Evolutionary conservation across 768 basidiomycete species (phyloP).

Genomic region (Boletus sp.): DNA sequence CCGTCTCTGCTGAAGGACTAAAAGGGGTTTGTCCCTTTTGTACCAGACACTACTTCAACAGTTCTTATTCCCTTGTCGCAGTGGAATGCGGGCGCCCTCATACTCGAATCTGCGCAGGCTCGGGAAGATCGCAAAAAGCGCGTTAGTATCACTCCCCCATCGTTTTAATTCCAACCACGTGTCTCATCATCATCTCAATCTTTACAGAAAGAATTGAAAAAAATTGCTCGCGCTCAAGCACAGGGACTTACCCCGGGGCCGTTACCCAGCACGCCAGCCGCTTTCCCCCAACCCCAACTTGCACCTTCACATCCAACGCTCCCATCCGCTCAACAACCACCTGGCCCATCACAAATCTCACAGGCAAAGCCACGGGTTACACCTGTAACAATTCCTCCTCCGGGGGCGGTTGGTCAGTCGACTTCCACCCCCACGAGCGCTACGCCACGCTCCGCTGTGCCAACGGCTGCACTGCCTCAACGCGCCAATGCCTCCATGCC

Average conservation of each 20-base stretch:
- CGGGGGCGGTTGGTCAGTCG: constrained; percentile 24
- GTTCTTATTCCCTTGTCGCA: constrained; percentile 28
- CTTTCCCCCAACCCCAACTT: constrained; percentile 35
- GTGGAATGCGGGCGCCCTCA: constrained; percentile 65
- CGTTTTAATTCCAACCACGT: constrained; percentile 9
- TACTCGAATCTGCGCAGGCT: constrained; percentile 69
- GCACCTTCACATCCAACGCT: constrained; percentile 23
- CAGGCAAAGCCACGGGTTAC: constrained; percentile 30
- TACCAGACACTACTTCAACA: background rate
- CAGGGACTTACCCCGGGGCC: constrained; percentile 26
- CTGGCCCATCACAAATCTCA: constrained; percentile 10
- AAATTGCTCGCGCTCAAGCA: constrained; percentile 55
- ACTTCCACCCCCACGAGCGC: constrained; percentile 33
- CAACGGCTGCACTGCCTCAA: constrained; percentile 23
- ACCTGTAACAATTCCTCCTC: constrained; percentile 32
- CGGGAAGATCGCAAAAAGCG: constrained; percentile 75
- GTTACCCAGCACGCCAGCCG: constrained; percentile 20
- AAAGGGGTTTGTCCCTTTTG: constrained; percentile 56
- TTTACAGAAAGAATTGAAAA: constrained; percentile 67
- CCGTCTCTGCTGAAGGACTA: constrained; percentile 66
- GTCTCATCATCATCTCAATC: constrained; percentile 1
- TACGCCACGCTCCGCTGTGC: constrained; percentile 29
- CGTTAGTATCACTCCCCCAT: constrained; percentile 40
- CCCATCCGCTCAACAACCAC: constrained; percentile 23
- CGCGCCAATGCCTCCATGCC: constrained; percentile 12